Conservation (phyloP, 1,284 basidiomycete species). For the Xerocomus alliaceus region DNA sequence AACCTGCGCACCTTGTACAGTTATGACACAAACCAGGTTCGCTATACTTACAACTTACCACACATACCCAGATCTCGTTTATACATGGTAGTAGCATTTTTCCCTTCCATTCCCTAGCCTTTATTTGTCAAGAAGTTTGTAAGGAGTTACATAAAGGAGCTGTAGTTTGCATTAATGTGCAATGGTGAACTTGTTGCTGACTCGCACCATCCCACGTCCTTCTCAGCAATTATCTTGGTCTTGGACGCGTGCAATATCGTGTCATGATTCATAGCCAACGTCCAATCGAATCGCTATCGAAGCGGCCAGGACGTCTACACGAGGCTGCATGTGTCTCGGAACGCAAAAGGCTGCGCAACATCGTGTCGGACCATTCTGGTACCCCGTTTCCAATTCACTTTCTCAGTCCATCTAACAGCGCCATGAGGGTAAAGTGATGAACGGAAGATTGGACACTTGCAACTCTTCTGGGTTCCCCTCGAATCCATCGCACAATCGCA, state of each 20-base stretch:
- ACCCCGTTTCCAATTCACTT: constrained; percentile 20
- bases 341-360: constrained; percentile 24
- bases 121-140: neutral
- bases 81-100: constrained; percentile 22
- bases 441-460: neutral
- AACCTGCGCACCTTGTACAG: constrained; percentile 13
- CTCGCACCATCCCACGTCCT: neutral
- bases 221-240: neutral
- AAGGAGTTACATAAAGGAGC: too few relatives aligned
- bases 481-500: neutral
- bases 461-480: neutral
- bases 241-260: neutral
- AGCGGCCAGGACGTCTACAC: constrained; percentile 32
- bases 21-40: constrained; percentile 11
- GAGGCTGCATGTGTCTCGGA: constrained; percentile 20
- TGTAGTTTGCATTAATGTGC: too few relatives aligned
- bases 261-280: neutral
- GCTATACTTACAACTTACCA: constrained; percentile 20
- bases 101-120: constrained; percentile 15
- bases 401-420: constrained; percentile 1
- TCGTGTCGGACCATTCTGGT: constrained; percentile 11
- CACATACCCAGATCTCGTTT: constrained; percentile 31
- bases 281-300: constrained; percentile 8
- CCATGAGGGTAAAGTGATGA: neutral
- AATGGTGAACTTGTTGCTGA: too few relatives aligned